Base-by-base conservation (phyloP, 2,329 filamentous ascomycete genomes). In the Cladophialophora psammophila region DNA sequence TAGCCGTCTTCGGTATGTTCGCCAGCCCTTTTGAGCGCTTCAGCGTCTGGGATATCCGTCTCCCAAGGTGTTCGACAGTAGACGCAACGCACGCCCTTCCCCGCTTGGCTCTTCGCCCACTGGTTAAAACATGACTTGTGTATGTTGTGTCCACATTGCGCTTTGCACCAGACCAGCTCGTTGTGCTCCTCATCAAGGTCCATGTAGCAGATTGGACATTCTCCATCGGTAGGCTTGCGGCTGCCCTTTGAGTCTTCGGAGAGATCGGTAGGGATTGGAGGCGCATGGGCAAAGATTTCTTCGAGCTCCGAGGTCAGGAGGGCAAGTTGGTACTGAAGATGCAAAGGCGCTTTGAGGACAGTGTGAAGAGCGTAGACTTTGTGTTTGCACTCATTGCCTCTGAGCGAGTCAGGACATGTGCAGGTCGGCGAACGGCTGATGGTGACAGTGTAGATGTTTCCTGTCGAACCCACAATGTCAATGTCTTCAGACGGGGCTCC, bases 151-250 rank as follows among this genome's bases (percentile, higher is more conserved):
- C 87, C 87, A 71, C 88, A 90, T 2, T 84, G 80, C 0, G 83
- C 82, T 72, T 84, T 84, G 76, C 88, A 90, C 81, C 86, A 90
- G 9, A 86, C 76, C 6, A 83, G 81, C 4, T 83, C 79, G 64
- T 84, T 78, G 10, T 79, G 79, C 26, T 63, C 50, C 0, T 80
- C 74, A 32, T 83, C 79, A 60, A 87, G 82, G 59, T 86, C 83
- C 77, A 83, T 84, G 74, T 85, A 87, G 75, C 88, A 90, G 69
- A 90, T 86, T 0, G 87, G 86, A 72, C 88, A 90, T 67, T 89
- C 86, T 26, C 86, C 87, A 60, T 88, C 85, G 38, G 88, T 76
- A 0, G 85, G 79, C 72, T 88, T 89, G 65, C 86, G 84, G 8
- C 65, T 71, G 32, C 65, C 63, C 18, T 84, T 84, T 18, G 83